Conservation (phyloP, 2,329 filamentous ascomycete genomes). For the Tolypocladium ophioglossoides region DNA sequence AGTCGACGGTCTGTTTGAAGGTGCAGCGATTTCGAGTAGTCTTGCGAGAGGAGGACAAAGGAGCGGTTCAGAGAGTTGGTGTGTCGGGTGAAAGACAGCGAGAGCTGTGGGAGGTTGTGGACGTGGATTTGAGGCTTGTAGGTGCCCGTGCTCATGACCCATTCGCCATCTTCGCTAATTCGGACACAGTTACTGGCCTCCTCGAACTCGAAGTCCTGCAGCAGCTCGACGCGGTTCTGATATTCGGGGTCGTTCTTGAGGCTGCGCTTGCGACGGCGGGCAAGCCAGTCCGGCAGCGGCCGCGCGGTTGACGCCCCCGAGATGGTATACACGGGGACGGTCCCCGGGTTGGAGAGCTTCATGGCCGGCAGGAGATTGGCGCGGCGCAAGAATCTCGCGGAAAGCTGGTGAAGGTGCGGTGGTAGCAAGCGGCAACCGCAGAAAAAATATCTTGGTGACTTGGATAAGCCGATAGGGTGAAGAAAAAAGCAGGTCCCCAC, state of each 20-base stretch:
- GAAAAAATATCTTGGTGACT: conserved; percentile 2
- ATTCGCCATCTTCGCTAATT: conserved; percentile 89
- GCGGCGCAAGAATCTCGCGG: not conserved
- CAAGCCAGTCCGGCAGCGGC: conserved; percentile 90
- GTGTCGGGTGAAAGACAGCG: conserved; percentile 87
- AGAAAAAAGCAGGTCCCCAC: not conserved
- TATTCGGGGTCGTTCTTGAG: conserved; percentile 90
- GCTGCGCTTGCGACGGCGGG: conserved; percentile 77
- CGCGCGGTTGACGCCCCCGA: conserved; percentile 81
- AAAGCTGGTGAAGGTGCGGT: not conserved
- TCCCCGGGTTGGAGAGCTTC: conserved; percentile 74
- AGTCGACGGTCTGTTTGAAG: conserved; percentile 84
- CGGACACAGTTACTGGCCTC: conserved; percentile 87
- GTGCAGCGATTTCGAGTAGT: conserved; percentile 91
- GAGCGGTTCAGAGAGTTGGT: conserved; percentile 87
- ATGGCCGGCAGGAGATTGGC: conserved; percentile 29
- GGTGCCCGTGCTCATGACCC: conserved; percentile 88
- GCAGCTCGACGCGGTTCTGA: conserved; percentile 82
- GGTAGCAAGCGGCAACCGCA: not conserved
- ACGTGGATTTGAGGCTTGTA: conserved; percentile 67
- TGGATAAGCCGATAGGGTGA: not conserved
- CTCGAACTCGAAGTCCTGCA: conserved; percentile 97
- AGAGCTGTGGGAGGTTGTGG: conserved; percentile 88
- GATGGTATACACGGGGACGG: conserved; percentile 88
- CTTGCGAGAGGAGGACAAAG: conserved; percentile 76